Base-by-base conservation (phyloP, 768 basidiomycete genomes). In the Mycena chlorophos region DNA sequence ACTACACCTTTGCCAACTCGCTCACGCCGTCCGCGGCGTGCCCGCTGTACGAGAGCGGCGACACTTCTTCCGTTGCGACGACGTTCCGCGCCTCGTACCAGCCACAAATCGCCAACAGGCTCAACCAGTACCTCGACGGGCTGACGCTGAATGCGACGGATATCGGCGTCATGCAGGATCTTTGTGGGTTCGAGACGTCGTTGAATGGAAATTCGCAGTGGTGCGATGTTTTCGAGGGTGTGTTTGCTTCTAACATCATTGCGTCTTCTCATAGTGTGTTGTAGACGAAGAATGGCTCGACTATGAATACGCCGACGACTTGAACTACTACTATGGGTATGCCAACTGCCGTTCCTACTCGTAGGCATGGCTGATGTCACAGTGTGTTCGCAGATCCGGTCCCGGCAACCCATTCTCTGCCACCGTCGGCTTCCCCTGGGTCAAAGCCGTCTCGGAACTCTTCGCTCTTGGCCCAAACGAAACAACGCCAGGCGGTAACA, bases 321-420 rank as follows among this genome's bases (percentile, higher is more conserved):
- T 78, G 45, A 77, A 76, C 57, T 78, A 78, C 48, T 78, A 77
- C 59, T 78, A 77, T 46, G 76, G 76, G 73, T 71, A n/a, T n/a
- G n/a, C n/a, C n/a, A n/a, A n/a, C 17, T n/a, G n/a, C n/a, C n/a
- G n/a, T n/a, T n/a, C n/a, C n/a, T n/a, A n/a, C n/a, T n/a, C n/a
- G n/a, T n/a, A n/a, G n/a, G n/a, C n/a, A n/a, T n/a, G n/a, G n/a
- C 12, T 26, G 40, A 16, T 27, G 27, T 19, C 10, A 17, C n/a
- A 49, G 3, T 52, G n/a, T n/a, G n/a, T n/a, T n/a, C n/a, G n/a
- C n/a, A 75, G 74, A 10, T 70, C 76, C n/a, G 77, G 77, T 10
- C 76, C 76, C 1, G 77, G 77, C 4, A 78, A 77, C 59, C 73
- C 74, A 1, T 68, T 74, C 22, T 69, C 76, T 1, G 76, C 70